Evolutionary conservation across 257 asterid species (phyloP), one percentile per base, ranked within the genome.

Genomic region (Sherardia arvensis): DNA sequence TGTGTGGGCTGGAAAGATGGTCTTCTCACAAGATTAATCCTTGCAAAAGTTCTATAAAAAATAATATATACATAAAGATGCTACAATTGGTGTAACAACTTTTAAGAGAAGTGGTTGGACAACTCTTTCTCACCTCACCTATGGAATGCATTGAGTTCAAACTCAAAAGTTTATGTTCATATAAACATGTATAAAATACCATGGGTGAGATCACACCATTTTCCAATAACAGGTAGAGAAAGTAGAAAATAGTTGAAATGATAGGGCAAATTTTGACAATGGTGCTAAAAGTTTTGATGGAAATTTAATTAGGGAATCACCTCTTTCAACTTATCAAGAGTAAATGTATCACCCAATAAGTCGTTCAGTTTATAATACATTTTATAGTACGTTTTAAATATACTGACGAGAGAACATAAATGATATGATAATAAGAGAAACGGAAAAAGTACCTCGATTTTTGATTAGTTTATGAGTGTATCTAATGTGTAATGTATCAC

Each of bases 21-120:
- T 8, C 36, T 54, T n/a, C 56, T 18, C 26, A 53, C 27, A 54
- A 54, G 32, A 54, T 54, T 23, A 26, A 55, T 26, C 8, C 7
- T 15, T 43, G 51, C 51, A 43, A 43, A 43, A 43, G 51, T 4
- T 38, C 5, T 15, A 43, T 43, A 43, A 17, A 21, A 27, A 40
- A 64, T 47, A n/a, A n/a, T n/a, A n/a, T n/a, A n/a, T n/a, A 4
- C 23, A 67, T 14, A 28, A n/a, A 18, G 26, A 45, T 23, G 34
- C 45, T 62, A 61, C 23, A 34, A 36, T 62, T 53, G 59, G 21
- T 69, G 57, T 69, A 61, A 62, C 64, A 62, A 69, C 58, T 47
- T 8, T 18, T 23, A 38, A 51, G 48, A 15, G 64, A 53, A 65
- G 73, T 69, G 57, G 68, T 62, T 54, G 73, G 73, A 29, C 68